phyloP scores from a whole-genome alignment of 805 yeast genomes.

The Candida nemodendra region DNA sequence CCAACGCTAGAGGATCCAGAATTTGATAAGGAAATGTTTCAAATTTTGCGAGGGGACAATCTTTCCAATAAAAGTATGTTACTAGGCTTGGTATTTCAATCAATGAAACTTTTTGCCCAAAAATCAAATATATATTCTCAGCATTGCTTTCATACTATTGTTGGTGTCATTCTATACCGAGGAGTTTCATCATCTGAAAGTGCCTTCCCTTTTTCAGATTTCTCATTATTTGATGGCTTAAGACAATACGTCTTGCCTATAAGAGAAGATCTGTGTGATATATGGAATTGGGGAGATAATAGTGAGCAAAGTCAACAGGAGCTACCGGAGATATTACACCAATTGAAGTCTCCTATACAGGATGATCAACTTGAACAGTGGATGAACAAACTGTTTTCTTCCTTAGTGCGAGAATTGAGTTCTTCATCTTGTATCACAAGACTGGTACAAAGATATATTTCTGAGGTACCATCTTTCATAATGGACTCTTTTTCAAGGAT shows the following conservation, averaged over 20 bases:
- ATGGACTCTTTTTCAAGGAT: conserved; percentile 28
- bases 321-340: too few relatives aligned
- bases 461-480: conserved; percentile 28
- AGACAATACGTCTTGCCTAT: conserved; percentile 34
- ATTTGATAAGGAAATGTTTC: conserved; percentile 13
- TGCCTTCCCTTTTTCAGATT: too few relatives aligned
- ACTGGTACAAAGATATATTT: conserved; percentile 34
- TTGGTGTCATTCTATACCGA: conserved; percentile 40
- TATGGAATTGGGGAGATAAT: conserved; percentile 30
- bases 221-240: too few relatives aligned
- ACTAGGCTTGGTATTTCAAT: conserved; percentile 30
- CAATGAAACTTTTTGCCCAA: conserved; percentile 23
- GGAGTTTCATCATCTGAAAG: too few relatives aligned
- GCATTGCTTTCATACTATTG: conserved; percentile 36
- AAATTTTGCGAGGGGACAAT: conserved; percentile 9
- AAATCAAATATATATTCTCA: conserved; percentile 20
- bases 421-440: conserved; percentile 31
- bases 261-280: conserved; percentile 34
- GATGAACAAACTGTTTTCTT: conserved; percentile 32
- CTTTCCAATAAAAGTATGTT: conserved; percentile 22
- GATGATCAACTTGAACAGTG: conserved; percentile 29
- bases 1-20: conserved; percentile 20
- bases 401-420: conserved; percentile 35
- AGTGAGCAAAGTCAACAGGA: too few relatives aligned
- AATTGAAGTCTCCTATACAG: too few relatives aligned